Percentiles rank a stretch among this genome's conserved stretches.
Evolutionary conservation across 768 basidiomycete species (phyloP).

Genomic region (Epithele typhae): DNA sequence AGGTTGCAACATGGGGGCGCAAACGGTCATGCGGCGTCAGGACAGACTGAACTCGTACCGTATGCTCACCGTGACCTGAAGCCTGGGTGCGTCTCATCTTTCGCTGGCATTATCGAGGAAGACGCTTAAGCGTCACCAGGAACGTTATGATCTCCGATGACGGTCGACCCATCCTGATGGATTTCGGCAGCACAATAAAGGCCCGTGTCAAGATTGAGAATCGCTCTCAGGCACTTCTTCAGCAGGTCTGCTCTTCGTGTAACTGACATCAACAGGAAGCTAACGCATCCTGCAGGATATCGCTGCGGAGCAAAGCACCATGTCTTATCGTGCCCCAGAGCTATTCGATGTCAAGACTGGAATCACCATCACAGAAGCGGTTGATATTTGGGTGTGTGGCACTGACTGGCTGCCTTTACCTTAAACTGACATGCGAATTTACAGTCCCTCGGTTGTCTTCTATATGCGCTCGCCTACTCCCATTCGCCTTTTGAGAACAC

Average conservation of each 20-base stretch:
- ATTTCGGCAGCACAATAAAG: conserved; percentile 89
- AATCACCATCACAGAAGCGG: conserved; percentile 82
- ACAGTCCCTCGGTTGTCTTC: conserved; percentile 92
- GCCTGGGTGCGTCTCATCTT: conserved; percentile 64
- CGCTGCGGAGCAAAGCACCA: conserved; percentile 96
- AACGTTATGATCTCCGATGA: conserved; percentile 98
- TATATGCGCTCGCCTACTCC: conserved; percentile 92
- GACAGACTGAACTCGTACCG: conserved; percentile 60
- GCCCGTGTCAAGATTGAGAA: conserved; percentile 81
- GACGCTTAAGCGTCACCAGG: conserved; percentile 33
- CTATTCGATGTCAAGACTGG: conserved; percentile 97
- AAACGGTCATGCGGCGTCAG: conserved; percentile 28
- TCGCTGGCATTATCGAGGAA: too few species aligned
- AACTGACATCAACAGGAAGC: too few species aligned
- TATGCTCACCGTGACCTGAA: conserved; percentile 98
- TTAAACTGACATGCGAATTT: background rate
- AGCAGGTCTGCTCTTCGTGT: conserved; percentile 55
- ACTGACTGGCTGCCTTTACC: too few species aligned
- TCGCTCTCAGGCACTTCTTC: conserved; percentile 80
- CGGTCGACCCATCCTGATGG: conserved; percentile 92
- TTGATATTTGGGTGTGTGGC: conserved; percentile 88
- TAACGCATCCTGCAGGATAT: conserved; percentile 54
- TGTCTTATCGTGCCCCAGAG: conserved; percentile 98
- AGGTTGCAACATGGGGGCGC: conserved; percentile 37
- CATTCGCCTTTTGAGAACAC: conserved; percentile 95